Evolutionary conservation across 2,329 filamentous ascomycete species (phyloP), one percentile per base, ranked within the genome.

Genomic region (Fusarium nematophilum): DNA sequence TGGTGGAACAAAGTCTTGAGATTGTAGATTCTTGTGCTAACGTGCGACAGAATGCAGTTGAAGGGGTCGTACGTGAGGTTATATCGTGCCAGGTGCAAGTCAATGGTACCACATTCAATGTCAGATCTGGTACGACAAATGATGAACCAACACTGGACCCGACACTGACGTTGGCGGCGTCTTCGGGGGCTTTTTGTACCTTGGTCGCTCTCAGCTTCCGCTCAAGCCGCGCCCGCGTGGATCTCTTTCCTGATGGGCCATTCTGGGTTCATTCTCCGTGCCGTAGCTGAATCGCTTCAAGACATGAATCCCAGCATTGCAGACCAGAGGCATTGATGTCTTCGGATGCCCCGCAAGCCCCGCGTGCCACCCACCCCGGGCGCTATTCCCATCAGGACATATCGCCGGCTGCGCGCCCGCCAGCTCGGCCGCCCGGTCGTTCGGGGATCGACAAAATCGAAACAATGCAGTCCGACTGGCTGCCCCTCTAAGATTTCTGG

Each of bases 371-470:
- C 49, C 50, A 31, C 38, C 39, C 51, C 58, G 57, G 53, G 50
- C 62, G 64, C 66, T 61, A 69, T 63, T 64, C 64, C 59, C 57
- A 62, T 69, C 53, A 15, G 66, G 66, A 62, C 17, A 69, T 51
- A 69, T 61, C 66, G 49, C 65, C 65, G 65, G 53, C 33, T 42
- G n/a, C n/a, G n/a, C n/a, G n/a, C n/a, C n/a, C n/a, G n/a, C n/a
- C n/a, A n/a, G n/a, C n/a, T n/a, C 59, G 59, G 59, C 11, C 13
- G 7, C n/a, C 5, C 6, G 15, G 21, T 29, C 44, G 11, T 14
- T 63, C 59, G 59, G 60, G 60, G 60, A 63, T 63, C 60, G 56
- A 53, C 23, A 27, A 15, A 27, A n/a, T n/a, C 31, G 29, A 9
- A 14, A 14, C 31, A 15, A 8, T 9, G 17, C 31, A 17, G 7